phyloP scores from a whole-genome alignment of 768 basidiomycete species.

The Tephrocybe sp. region DNA sequence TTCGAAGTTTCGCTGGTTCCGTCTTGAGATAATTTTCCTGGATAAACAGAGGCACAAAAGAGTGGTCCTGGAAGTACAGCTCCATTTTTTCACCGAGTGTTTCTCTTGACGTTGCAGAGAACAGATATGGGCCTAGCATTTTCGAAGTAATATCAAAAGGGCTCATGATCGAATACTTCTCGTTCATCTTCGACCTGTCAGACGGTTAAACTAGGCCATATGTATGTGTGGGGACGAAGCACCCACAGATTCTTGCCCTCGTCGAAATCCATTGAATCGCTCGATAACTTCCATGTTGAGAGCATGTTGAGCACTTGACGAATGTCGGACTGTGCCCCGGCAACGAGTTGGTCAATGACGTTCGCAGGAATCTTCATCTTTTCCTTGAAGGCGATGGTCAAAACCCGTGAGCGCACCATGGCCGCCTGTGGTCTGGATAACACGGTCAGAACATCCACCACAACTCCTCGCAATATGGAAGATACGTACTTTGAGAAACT shows the following conservation, averaged over 20 bases:
- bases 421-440: slow-evolving; percentile 67
- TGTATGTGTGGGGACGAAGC: neutral
- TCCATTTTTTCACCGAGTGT: slow-evolving; percentile 92
- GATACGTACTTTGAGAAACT: slow-evolving; percentile 79
- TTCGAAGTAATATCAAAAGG: slow-evolving; percentile 93
- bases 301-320: slow-evolving; percentile 98
- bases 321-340: slow-evolving; percentile 91
- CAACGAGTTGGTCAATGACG: slow-evolving; percentile 89
- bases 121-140: slow-evolving; percentile 89
- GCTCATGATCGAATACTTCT: slow-evolving; percentile 88
- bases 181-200: slow-evolving; percentile 79
- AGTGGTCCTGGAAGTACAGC: slow-evolving; percentile 94
- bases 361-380: slow-evolving; percentile 90
- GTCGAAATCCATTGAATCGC: slow-evolving; percentile 82
- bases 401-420: slow-evolving; percentile 80
- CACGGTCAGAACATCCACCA: neutral
- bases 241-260: slow-evolving; percentile 83
- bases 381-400: slow-evolving; percentile 93
- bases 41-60: slow-evolving; percentile 92
- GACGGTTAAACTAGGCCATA: neutral
- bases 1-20: slow-evolving; percentile 60
- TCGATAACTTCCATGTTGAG: slow-evolving; percentile 94
- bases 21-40: slow-evolving; percentile 97
- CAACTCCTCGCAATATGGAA: neutral
- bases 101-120: slow-evolving; percentile 78